These are phyloP conservation scores for Colletotrichum magnum DNA, from an alignment of 2,329 filamentous ascomycete species.

Conservation along the genomic window DNA sequence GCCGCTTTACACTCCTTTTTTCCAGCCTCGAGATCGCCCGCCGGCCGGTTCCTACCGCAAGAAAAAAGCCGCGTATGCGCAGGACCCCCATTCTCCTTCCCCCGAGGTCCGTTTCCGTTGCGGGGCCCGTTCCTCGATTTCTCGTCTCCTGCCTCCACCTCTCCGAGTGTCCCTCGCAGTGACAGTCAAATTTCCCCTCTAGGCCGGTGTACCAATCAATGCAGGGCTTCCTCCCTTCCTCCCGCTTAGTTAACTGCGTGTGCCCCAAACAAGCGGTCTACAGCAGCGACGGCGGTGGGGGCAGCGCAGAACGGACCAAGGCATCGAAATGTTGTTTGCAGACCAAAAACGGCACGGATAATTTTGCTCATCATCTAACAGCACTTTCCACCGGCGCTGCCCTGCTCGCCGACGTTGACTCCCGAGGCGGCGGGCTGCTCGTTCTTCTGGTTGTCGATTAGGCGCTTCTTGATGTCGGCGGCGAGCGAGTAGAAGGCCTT, in stretches of 20 bases:
- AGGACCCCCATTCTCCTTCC: neutral
- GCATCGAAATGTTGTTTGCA: constrained; percentile 21
- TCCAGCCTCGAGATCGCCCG: constrained; percentile 7
- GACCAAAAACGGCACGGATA: constrained; percentile 10
- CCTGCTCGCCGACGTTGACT: constrained; percentile 78
- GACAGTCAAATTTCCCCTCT: constrained; percentile 1
- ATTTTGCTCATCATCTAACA: constrained; percentile 68
- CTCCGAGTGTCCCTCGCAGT: constrained; percentile 12
- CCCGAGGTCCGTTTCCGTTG: neutral
- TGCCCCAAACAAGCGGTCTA: neutral
- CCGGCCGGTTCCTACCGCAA: constrained; percentile 5
- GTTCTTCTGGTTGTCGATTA: constrained; percentile 91
- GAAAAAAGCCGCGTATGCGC: neutral
- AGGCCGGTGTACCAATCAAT: constrained; percentile 17
- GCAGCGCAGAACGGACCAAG: constrained; percentile 33
- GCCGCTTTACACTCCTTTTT: constrained; percentile 14
- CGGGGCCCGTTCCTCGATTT: constrained; percentile 1
- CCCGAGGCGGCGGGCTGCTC: constrained; percentile 72
- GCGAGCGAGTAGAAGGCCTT: constrained; percentile 98
- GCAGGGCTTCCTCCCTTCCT: constrained; percentile 10
- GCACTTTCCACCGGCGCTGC: constrained; percentile 78
- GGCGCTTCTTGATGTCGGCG: constrained; percentile 96
- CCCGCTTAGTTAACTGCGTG: neutral
- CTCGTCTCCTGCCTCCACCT: constrained; percentile 15
- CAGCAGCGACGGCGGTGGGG: constrained; percentile 16